Evolutionary conservation across 202 grass and related monocot genomes (phyloP), one percentile per base, ranked within the genome.

Genomic region (Thinopyrum obtusiflorum): DNA sequence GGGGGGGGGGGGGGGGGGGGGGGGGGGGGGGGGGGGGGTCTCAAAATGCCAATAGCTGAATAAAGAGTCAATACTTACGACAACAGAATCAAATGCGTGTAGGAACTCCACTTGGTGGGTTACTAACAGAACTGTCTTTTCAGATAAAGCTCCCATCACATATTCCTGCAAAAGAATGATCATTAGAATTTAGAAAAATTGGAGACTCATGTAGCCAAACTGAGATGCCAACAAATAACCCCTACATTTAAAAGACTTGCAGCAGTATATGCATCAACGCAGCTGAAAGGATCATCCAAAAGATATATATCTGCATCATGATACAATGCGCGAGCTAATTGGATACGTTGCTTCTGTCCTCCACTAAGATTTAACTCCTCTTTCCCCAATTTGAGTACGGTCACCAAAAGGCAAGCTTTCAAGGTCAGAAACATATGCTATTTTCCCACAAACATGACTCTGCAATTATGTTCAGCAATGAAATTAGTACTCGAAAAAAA

Each of bases 61-160:
- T 66, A 7, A 66, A 32, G 27, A 29, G 63, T 65, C 63, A 66
- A 66, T 80, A 80, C 61, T 80, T 66, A 91, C 92, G 81, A 85
- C 57, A 81, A 94, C 68, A n/a, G 86, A 84, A 85, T 94, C 81
- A 77, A 94, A 94, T 40, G 85, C 42, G n/a, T 82, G 87, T 39
- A 94, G 83, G 61, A 94, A 91, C 82, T 91, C 89, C 33, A 91
- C 89, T 91, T 89, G 89, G 35, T 91, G 87, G 25, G 89, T 91
- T 70, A 94, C 92, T 76, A 94, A 51, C 1, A 94, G 36, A 33
- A 94, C 84, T 35, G 39, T 46, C 39, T 73, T 73, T 46, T 27
- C 24, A 20, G 69, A 11, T 46, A 73, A 73, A 73, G 37, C 5
- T 25, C 36, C 35, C 39, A 73, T 73, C 11, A 73, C 69, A 73